Evolutionary conservation across 495 filamentous ascomycete species (phyloP), one percentile per base, ranked within the genome.

Genomic region (Talaromyces nanjingensis): DNA sequence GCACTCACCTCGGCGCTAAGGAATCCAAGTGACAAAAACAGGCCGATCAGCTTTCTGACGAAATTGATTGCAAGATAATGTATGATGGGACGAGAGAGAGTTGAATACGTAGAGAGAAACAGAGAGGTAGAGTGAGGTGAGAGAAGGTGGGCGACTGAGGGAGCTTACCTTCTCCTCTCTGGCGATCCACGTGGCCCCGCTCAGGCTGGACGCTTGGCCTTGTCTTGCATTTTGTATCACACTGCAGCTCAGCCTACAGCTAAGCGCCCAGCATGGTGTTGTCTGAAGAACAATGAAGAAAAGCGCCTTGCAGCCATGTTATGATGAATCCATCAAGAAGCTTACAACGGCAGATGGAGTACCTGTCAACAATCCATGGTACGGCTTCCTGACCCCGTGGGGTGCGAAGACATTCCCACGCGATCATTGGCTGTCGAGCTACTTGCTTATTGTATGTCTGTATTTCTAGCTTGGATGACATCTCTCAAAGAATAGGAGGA

Each of bases 171-270:
- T 33, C 49, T 29, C 22, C 18, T 54, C 33, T 45, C 24, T 11
- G n/a, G 59, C 58, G 70, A 74, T 79, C 72, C 76, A 79, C 76
- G 77, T 78, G 77, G 70, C 73, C 69, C 74, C 72, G 73, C 73
- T 39, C 25, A 61, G 59, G 16, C 37, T 33, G 37, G 22, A 33
- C 59, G 59, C 37, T 53, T 62, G 16, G 22, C 37, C 18, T 60
- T 29, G 31, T 24, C 6, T 47, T 62, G 25, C 37, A 31, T 49
- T 27, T 29, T 16, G 45, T 62, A 62, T 62, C 45, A 47, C 45
- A 29, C 27, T 29, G 27, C 56, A 33, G 29, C 56, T 59, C 4
- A 34, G 27, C 56, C 31, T 37, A 33, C 24, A 20, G n/a, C 31
- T 59, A 18, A 20, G 27, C 56, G 29, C 31, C 31, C 37, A 42